These are phyloP conservation scores for Ceratocystis eucalypticola DNA, from an alignment of 2,329 filamentous ascomycete genomes.

Conservation along the genomic window DNA sequence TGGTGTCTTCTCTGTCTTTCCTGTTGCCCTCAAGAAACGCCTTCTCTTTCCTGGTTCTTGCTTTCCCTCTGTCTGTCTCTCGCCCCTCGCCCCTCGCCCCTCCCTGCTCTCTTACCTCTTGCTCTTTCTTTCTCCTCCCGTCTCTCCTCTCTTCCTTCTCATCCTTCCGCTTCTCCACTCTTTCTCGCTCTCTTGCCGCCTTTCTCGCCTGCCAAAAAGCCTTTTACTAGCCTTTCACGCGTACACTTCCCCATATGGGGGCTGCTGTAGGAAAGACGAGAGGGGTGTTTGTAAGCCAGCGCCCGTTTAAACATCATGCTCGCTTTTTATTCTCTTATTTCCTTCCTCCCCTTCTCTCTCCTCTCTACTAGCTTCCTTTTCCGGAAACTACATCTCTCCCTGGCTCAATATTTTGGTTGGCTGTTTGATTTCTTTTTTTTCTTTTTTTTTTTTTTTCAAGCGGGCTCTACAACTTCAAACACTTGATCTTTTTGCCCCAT, in stretches of 20 bases:
- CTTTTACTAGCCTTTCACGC: background rate
- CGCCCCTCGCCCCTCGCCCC: no score
- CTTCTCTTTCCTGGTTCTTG: no score
- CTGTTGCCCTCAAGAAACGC: no score
- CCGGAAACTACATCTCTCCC: background rate
- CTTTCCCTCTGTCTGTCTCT: no score
- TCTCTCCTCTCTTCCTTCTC: background rate
- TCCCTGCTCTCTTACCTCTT: background rate
- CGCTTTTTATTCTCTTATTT: background rate
- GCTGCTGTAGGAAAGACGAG: background rate
- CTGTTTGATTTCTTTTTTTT: background rate
- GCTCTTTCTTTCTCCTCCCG: background rate
- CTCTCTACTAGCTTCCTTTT: background rate
- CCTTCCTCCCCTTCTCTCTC: background rate
- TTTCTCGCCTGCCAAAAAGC: background rate
- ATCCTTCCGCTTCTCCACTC: background rate
- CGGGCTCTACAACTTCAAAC: background rate
- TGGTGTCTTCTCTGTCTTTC: no score
- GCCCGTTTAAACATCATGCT: no score
- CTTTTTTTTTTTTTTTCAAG: background rate
- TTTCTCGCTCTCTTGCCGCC: background rate
- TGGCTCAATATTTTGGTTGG: no score
- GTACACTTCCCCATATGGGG: background rate
- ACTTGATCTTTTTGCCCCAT: background rate
- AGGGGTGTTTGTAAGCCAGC: background rate